Percentiles rank a stretch among this genome's conserved stretches.
Evolutionary conservation across 306 rosid genomes (phyloP).

Genomic region (Trifolium fragiferum): DNA sequence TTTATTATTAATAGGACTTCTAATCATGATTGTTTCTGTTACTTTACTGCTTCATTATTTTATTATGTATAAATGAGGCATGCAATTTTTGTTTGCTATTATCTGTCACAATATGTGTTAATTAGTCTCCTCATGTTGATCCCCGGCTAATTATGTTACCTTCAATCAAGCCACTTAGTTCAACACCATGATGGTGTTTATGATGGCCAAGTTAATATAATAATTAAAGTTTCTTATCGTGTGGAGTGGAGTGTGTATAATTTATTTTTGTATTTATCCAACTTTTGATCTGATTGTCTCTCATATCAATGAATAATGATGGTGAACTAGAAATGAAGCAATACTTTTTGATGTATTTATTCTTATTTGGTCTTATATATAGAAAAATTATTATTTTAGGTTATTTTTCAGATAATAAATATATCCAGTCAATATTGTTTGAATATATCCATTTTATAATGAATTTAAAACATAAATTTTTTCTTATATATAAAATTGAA

Average conservation of each 20-base stretch:
- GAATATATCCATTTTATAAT: too few relatives aligned
- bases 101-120: slow-evolving; percentile 32
- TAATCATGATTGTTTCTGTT: slow-evolving; percentile 40
- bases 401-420: too few relatives aligned
- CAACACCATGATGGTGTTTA: background rate
- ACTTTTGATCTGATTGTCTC: background rate
- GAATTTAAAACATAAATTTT: too few relatives aligned
- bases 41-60: slow-evolving; percentile 5
- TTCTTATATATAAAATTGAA: too few relatives aligned
- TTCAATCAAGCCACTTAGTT: slow-evolving; percentile 12
- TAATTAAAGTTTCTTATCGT: slow-evolving; percentile 9
- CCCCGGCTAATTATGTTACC: background rate
- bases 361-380: too few relatives aligned
- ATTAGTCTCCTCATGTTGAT: slow-evolving; percentile 16
- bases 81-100: slow-evolving; percentile 35
- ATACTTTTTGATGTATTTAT: background rate
- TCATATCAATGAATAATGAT: background rate
- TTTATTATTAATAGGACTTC: slow-evolving; percentile 60
- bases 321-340: background rate
- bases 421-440: too few relatives aligned
- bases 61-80: slow-evolving; percentile 22
- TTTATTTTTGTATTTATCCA: background rate
- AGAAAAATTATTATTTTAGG: too few relatives aligned
- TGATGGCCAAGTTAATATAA: background rate
- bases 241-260: background rate